Conservation (phyloP, 345 rosid species). For the Camelina sativa region DNA sequence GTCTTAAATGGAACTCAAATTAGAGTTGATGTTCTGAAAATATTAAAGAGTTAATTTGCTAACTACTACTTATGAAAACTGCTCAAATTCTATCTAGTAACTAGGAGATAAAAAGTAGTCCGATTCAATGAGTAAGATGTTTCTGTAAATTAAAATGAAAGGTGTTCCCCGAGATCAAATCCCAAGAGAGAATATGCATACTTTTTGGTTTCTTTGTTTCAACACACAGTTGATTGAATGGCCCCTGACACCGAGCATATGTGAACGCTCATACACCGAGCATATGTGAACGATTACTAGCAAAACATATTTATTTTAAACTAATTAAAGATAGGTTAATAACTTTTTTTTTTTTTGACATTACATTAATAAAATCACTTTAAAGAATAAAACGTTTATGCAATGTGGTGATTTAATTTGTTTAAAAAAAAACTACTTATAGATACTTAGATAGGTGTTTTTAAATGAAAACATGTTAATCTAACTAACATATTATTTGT, state of each 20-base stretch:
- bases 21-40: too few relatives aligned
- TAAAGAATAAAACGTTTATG: too few relatives aligned
- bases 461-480: too few relatives aligned
- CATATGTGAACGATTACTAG: neutral
- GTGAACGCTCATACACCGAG: slow-evolving; percentile 1
- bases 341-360: too few relatives aligned
- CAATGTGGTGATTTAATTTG: too few relatives aligned
- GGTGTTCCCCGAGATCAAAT: slow-evolving; percentile 37
- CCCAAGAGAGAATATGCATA: slow-evolving; percentile 30
- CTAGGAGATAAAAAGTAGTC: slow-evolving; percentile 6
- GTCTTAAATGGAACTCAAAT: too few relatives aligned
- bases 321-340: neutral
- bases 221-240: slow-evolving; percentile 6
- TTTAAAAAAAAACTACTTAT: too few relatives aligned
- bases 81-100: neutral
- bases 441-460: too few relatives aligned
- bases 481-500: too few relatives aligned
- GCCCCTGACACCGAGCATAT: slow-evolving; percentile 20
- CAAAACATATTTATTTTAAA: neutral
- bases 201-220: slow-evolving; percentile 32
- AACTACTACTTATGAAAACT: neutral
- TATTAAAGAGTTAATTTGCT: too few relatives aligned
- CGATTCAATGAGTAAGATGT: slow-evolving; percentile 12
- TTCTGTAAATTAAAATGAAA: neutral
- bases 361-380: neutral